phyloP scores from a whole-genome alignment of 2,329 filamentous ascomycete species.

The Saccharata proteae region DNA sequence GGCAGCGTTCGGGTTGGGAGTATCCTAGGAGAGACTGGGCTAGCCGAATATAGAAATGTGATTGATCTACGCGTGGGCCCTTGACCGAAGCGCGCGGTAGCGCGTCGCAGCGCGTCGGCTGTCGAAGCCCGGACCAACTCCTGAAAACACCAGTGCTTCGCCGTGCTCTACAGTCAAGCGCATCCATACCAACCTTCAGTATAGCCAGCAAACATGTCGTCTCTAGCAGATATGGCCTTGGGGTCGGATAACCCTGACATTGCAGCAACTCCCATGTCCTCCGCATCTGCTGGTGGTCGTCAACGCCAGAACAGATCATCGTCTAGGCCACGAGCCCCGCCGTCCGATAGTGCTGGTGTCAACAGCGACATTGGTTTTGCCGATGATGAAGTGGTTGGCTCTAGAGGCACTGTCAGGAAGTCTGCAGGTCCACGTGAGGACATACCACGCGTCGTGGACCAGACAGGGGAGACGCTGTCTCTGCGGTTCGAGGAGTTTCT shows the following conservation, averaged over 20 bases:
- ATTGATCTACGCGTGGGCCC: too few species aligned
- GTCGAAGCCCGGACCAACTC: too few species aligned
- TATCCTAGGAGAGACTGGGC: too few species aligned
- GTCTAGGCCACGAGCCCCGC: constrained; percentile 42
- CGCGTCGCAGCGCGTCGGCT: too few species aligned
- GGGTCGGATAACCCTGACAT: constrained; percentile 31
- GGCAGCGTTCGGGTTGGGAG: too few species aligned
- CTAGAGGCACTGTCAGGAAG: constrained; percentile 36
- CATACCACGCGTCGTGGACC: constrained; percentile 63
- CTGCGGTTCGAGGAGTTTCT: constrained; percentile 70
- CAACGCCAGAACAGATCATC: constrained; percentile 35
- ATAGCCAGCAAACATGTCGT: constrained; percentile 44
- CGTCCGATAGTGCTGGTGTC: constrained; percentile 38
- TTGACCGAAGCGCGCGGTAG: too few species aligned
- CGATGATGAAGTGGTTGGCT: constrained; percentile 49
- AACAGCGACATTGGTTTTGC: constrained; percentile 46
- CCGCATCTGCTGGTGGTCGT: constrained; percentile 23
- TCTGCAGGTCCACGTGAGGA: constrained; percentile 38
- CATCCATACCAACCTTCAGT: too few species aligned
- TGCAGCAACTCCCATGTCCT: constrained; percentile 21
- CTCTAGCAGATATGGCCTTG: constrained; percentile 37
- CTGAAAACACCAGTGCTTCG: too few species aligned
- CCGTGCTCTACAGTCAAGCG: too few species aligned
- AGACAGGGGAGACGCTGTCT: constrained; percentile 61
- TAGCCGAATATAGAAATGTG: too few species aligned